phyloP scores from a whole-genome alignment of 352 stramenopile genomes.

The Blastocystis sp. region DNA sequence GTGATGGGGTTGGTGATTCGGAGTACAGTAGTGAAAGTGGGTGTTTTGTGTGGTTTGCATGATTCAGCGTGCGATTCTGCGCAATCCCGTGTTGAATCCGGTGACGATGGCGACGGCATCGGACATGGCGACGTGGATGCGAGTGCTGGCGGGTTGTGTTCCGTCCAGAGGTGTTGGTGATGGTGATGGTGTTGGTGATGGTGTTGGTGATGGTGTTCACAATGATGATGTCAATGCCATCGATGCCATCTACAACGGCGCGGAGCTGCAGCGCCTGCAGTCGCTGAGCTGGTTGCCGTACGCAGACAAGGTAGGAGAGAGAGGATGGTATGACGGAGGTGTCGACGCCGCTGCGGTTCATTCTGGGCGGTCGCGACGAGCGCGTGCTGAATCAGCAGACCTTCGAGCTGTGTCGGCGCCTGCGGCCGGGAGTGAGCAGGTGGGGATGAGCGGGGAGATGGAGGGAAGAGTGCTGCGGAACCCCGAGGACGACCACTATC shows the following conservation, averaged over 20 bases:
- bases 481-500: conserved; percentile 1
- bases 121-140: conserved; percentile 39
- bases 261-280: neutral
- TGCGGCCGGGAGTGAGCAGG: neutral
- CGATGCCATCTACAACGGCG: no score
- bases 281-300: neutral
- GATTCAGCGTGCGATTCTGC: conserved; percentile 4
- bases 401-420: neutral
- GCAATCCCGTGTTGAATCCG: conserved; percentile 8
- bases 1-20: neutral
- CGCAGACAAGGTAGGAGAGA: neutral
- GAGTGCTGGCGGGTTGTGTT: neutral
- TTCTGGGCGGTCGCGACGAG: conserved; percentile 4
- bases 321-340: neutral
- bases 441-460: neutral
- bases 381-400: conserved; percentile 39
- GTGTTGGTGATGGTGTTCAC: no score
- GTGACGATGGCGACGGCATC: conserved; percentile 20
- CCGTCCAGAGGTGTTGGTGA: neutral
- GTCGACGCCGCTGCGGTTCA: neutral
- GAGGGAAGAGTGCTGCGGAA: conserved; percentile 6
- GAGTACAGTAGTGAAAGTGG: neutral
- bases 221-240: no score
- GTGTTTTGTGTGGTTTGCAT: neutral
- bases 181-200: no score